Base-by-base conservation (phyloP, 2,329 filamentous ascomycete species). In the Cercospora zeina region DNA sequence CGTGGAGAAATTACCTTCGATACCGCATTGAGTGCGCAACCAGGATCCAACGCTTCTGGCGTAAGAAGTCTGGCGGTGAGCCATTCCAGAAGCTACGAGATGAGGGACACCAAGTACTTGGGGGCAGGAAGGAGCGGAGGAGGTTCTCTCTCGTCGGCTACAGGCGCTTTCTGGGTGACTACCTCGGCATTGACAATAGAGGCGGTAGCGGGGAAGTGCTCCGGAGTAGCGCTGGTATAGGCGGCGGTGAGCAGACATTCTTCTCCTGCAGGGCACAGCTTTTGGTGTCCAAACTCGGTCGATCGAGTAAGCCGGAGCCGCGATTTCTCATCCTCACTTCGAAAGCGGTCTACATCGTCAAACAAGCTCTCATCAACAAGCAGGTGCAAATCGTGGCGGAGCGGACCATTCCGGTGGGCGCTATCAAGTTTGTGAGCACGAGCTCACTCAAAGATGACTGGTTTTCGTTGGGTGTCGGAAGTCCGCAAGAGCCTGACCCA, bases 1-100 rank as follows among this genome's bases (percentile, higher is more conserved):
- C 96, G 73, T 99, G 95, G 95, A 86, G 95, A 71, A 96, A 96
- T 57, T 97, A 97, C 73, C 83, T 97, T 42, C 88, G 93, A 4
- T 97, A 97, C 77, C 87, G 95, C 49, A 89, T 87, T 27, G 95
- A 99, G 77, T 95, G 91, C 62, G 95, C 95, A 6, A 96, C 89
- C 13, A 87, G 95, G 34, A 97, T 99, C 68, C 95, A 97, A 75
- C 85, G 91, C 45, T 93, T 96, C 80, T 99, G 93, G 93, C 86
- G 93, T 71, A 93, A 95, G 78, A 93, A 96, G 80, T 90, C 89
- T 62, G 90, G 91, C 13, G 93, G 93, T 45, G 88, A 92, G 49
- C 93, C 96, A 75, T 96, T 92, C 72, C 83, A 97, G 60, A 87
- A 95, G 73, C 81, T 97, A 56, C 87, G 95, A 69, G 93, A 97